Percentiles rank a stretch among this genome's conserved stretches.
These are phyloP conservation scores for Marchantia paleacea DNA, from an alignment of 225 moss, liverwort and hornwort genomes.

Conservation along the genomic window DNA sequence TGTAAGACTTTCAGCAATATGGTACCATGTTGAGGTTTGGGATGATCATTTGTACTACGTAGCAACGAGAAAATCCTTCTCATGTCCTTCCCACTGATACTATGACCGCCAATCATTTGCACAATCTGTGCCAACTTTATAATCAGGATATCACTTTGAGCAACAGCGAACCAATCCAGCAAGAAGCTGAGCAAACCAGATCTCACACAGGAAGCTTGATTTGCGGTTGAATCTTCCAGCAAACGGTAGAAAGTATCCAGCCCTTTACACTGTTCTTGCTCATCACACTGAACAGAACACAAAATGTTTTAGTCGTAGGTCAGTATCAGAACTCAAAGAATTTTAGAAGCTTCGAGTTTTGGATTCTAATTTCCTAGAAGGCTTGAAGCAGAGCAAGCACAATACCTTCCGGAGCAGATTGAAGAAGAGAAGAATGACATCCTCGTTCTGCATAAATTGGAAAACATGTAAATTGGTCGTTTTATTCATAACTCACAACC, in stretches of 20 bases:
- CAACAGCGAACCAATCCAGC: slow-evolving; percentile 76
- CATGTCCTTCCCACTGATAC: slow-evolving; percentile 86
- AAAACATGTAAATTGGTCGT: background rate
- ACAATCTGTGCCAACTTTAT: slow-evolving; percentile 68
- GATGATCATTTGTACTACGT: slow-evolving; percentile 71
- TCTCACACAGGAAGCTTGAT: slow-evolving; percentile 70
- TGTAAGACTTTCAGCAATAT: slow-evolving; percentile 67
- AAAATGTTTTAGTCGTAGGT: background rate
- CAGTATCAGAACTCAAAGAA: background rate
- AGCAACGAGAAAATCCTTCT: slow-evolving; percentile 75
- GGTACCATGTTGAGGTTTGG: slow-evolving; percentile 65
- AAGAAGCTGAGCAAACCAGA: slow-evolving; percentile 67
- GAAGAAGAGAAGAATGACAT: slow-evolving; percentile 74
- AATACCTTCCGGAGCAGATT: slow-evolving; percentile 62
- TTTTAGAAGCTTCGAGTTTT: no score
- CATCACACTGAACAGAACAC: slow-evolving; percentile 53
- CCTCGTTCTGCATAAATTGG: slow-evolving; percentile 59
- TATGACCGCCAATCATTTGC: slow-evolving; percentile 80
- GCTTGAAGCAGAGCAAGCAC: background rate
- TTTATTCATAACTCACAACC: background rate
- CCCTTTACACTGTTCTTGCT: slow-evolving; percentile 61
- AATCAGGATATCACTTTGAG: slow-evolving; percentile 50
- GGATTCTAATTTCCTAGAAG: background rate
- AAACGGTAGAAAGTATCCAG: slow-evolving; percentile 67
- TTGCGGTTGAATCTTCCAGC: slow-evolving; percentile 75